Base-by-base conservation (phyloP, 768 basidiomycete species). In the Lanmaoa pseudosensibilis region DNA sequence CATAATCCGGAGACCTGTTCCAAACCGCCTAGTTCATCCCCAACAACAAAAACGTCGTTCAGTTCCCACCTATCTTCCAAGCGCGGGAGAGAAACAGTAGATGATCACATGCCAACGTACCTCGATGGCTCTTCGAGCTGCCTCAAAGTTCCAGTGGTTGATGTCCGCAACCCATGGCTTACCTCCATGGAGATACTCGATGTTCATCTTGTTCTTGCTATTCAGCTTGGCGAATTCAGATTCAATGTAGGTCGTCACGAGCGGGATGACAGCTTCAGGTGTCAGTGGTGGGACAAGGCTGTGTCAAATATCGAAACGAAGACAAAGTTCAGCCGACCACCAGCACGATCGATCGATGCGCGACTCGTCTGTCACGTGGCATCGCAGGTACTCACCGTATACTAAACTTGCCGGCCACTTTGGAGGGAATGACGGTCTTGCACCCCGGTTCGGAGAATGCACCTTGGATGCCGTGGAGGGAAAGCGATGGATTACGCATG, bases 381-480 rank as follows among this genome's bases (percentile, higher is more conserved):
- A 36, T 47, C 37, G 51, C n/a, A 32, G 19, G 33, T 16, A 72
- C 81, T 30, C 71, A 88, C 78, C 95, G 90, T 72, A 98, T 90
- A 65, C 92, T 94, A 79, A 97, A 98, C 74, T 97, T 97, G 43
- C 94, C 94, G 36, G 82, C 71, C 11, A 90, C 92, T 56, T 86
- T 86, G 33, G 93, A 92, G 0, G 95, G 95, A 55, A 98, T 98
- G 66, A 98, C 95, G 0, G 95, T 98, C 83, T 93, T 94, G 19
- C 81, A 83, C 3, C 92, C 92, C 0, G 83, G 80, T 0, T 83
- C 85, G 52, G 83, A 91, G 78, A 95, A 97, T 2, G 94, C 96
- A 47, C 95, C 94, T 73, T 97, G 92, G 65, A 98, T 95, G 12
- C 96, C 96, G 69, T 98, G 95, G 25, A 98, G 75, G 3, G 92